Conservation (phyloP, 768 basidiomycete genomes). For the Exsudoporus frostii region DNA sequence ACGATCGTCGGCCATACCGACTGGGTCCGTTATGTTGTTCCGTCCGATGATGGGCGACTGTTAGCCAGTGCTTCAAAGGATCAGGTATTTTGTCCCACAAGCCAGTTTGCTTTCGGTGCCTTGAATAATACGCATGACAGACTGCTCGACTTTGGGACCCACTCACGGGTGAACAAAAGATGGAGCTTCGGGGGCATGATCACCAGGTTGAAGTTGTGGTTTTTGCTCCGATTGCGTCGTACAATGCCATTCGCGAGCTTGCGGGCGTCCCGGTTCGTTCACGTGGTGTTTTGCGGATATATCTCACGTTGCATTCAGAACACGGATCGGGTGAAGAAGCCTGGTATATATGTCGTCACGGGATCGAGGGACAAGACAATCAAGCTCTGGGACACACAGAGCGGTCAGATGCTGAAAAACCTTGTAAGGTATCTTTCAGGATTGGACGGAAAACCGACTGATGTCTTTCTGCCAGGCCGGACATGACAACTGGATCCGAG, state of each 20-base stretch:
- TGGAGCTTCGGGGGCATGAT: constrained; percentile 84
- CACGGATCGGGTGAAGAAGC: constrained; percentile 48
- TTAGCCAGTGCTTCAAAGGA: constrained; percentile 84
- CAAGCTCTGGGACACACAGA: constrained; percentile 84
- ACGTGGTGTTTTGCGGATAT: not conserved
- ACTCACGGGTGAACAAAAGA: constrained; percentile 69
- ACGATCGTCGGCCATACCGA: constrained; percentile 77
- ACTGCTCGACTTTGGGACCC: constrained; percentile 78
- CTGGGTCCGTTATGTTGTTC: constrained; percentile 74
- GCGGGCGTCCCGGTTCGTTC: constrained; percentile 63
- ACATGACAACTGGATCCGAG: constrained; percentile 90
- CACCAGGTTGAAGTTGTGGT: constrained; percentile 80
- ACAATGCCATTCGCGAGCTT: constrained; percentile 73
- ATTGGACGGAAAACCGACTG: constrained; percentile 1
- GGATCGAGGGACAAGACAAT: constrained; percentile 91
- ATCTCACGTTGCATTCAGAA: constrained; percentile 34
- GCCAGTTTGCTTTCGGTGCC: not conserved
- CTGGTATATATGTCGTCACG: constrained; percentile 65
- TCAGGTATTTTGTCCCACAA: constrained; percentile 51
- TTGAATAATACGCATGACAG: constrained; percentile 35
- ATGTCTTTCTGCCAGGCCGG: constrained; percentile 46
- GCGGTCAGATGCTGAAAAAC: constrained; percentile 76
- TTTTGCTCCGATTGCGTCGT: constrained; percentile 76
- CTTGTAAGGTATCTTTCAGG: constrained; percentile 45
- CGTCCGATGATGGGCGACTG: constrained; percentile 69